Base-by-base conservation (phyloP, 805 yeast genomes). In the Kuraishia piskuri region DNA sequence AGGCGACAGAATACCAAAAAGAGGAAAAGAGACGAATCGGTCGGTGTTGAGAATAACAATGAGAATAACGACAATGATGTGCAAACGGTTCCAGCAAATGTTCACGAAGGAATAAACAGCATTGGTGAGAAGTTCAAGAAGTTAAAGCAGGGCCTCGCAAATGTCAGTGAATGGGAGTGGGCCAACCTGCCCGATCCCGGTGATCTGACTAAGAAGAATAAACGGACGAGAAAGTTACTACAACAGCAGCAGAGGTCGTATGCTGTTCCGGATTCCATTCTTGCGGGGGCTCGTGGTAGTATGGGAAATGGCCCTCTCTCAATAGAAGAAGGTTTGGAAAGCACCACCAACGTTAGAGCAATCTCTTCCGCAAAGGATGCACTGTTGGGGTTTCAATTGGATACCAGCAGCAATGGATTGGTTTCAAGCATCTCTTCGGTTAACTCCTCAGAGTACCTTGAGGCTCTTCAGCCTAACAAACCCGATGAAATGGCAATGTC, bases 151-250 rank as follows among this genome's bases (percentile, higher is more conserved):
- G 80, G 76, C 0, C 67, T 91, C 44, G 70, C 83, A 0, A 59
- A 66, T 0, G 79, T 92, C 0, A 73, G 87, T 2, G 78, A 73
- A 21, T 86, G 80, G 2, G 84, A 91, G 61, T 92, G 99, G 99
- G 75, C 78, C 3, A 76, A 73, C 56, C 63, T 92, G 2, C 98
- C 98, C 0, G 96, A 90, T 57, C 94, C 89, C 1, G 87, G 90
- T 1, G 98, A 92, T 66, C 72, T 88, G 61, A 94, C 99, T 0
- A 77, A 83, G 61, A 74, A 81, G 54, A 90, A 90, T 67, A 89
- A 90, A 59, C 70, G 98, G 53, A 71, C 78, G 50, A 71, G 96
- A 52, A 66, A 82, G 48, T 74, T 82, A 52, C 78, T 79, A 49
- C 86, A 84, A 61, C 76, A 73, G 59, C 79, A 80, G 54, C 83